Evolutionary conservation across 768 basidiomycete species (phyloP), one percentile per base, ranked within the genome.

Genomic region (Tephrocybe sp.): DNA sequence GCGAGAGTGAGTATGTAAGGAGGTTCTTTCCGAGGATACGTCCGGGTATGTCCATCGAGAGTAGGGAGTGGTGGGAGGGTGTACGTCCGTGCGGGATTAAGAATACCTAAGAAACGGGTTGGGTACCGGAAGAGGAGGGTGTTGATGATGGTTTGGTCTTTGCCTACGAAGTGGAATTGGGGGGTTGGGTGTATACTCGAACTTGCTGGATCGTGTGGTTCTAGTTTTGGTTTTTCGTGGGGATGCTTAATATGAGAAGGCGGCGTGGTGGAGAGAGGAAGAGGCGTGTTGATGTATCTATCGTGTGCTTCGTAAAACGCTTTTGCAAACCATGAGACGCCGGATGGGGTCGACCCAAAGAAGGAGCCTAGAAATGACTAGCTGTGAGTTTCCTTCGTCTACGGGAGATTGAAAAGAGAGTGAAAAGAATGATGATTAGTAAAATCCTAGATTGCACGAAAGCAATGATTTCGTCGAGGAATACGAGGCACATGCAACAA

Each of bases 71-170:
- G 40, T 49, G n/a, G 38, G 37, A 42, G 11, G 53, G 50, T 36
- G 57, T 44, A 15, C 40, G 55, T 38, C 47, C 52, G 56, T 43
- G 66, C 15, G 49, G 62, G 42, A 50, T 59, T n/a, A 39, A 58
- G 44, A 39, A 79, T 68, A 1, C 73, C 68, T n/a, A 77, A 57
- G 58, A 82, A 65, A n/a, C 73, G 72, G 4, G 65, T 57, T 1
- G 80, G 74, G 60, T 72, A 70, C 34, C 79, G 71, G 27, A 75
- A 53, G 48, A 77, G 56, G 41, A 78, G 57, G 2, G 71, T 62
- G 54, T 77, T 82, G 57, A 82, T 75, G 29, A 83, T 50, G 0
- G 75, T 75, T 58, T 82, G 77, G 61, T 82, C 82, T 56, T 80
- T 80, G 9, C 80, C 79, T n/a, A 80, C 76, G 56, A 82, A 82